Evolutionary conservation across 441 rosid species (phyloP).

Genomic region (Viola pubescens): DNA sequence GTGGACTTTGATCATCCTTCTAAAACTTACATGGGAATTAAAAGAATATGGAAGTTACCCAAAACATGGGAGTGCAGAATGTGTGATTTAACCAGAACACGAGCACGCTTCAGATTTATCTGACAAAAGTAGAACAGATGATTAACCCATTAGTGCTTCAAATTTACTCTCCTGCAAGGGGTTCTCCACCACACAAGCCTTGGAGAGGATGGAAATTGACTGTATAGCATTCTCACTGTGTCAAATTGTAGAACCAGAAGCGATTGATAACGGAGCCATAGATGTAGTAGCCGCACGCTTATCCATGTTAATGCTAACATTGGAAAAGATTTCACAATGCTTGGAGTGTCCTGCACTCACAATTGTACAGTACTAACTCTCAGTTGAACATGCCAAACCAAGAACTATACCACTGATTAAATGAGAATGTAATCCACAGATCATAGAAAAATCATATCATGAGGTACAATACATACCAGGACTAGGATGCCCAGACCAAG

Average conservation of each 20-base stretch:
- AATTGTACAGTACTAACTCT: slow-evolving; percentile 13
- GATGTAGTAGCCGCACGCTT: slow-evolving; percentile 68
- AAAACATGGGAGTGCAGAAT: slow-evolving; percentile 46
- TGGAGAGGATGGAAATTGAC: slow-evolving; percentile 12
- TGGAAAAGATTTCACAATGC: slow-evolving; percentile 65
- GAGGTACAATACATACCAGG: slow-evolving; percentile 42
- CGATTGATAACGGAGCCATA: slow-evolving; percentile 88
- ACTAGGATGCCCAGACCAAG: slow-evolving; percentile 77
- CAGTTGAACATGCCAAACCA: slow-evolving; percentile 9
- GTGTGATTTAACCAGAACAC: slow-evolving; percentile 66
- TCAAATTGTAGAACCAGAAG: slow-evolving; percentile 65
- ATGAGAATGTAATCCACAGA: background rate
- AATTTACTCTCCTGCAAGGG: background rate
- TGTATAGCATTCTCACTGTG: slow-evolving; percentile 35
- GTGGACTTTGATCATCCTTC: background rate
- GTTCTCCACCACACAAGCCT: slow-evolving; percentile 8
- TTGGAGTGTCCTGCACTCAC: slow-evolving; percentile 78
- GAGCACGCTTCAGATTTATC: slow-evolving; percentile 97
- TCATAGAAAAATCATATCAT: slow-evolving; percentile 6
- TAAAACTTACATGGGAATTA: background rate
- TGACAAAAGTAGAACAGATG: slow-evolving; percentile 18
- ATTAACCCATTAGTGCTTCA: slow-evolving; percentile 9
- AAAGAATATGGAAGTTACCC: slow-evolving; percentile 33
- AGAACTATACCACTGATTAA: too few species aligned
- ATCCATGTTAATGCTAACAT: slow-evolving; percentile 64